Conservation (phyloP, 1,139 yeast species). For the Hyphopichia fennica region DNA sequence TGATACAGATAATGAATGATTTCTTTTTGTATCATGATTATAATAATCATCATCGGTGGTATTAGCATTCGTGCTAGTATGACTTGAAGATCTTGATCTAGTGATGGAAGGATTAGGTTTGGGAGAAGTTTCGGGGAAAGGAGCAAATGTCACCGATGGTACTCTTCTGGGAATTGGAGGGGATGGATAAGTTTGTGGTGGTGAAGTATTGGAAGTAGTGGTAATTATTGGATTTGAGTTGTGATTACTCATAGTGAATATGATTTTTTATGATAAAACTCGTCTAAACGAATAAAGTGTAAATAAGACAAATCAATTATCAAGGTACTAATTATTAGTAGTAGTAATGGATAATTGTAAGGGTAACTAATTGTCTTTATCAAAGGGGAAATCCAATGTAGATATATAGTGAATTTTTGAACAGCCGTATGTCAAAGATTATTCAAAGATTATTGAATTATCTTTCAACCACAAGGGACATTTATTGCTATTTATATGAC, state of each 20-base stretch:
- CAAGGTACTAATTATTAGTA: too few species aligned
- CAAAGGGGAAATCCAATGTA: too few species aligned
- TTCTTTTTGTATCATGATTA: slow-evolving; percentile 11
- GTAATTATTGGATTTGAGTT: not conserved
- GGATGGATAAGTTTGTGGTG: not conserved
- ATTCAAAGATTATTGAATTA: not conserved
- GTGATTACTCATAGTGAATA: not conserved
- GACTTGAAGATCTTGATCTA: slow-evolving; percentile 13
- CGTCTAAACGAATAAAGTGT: too few species aligned
- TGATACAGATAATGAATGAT: slow-evolving; percentile 18
- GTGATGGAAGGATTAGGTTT: slow-evolving; percentile 1
- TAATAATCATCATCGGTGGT: not conserved
- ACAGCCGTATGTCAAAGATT: not conserved
- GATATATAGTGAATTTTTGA: too few species aligned
- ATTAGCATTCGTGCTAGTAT: slow-evolving; percentile 4
- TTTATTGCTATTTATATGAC: not conserved
- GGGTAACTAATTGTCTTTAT: too few species aligned
- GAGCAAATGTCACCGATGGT: slow-evolving; percentile 4
- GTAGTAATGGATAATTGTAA: too few species aligned
- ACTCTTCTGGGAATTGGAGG: slow-evolving; percentile 1
- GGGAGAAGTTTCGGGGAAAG: not conserved
- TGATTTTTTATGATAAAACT: too few species aligned
- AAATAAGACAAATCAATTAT: too few species aligned
- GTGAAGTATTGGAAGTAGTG: too few species aligned
- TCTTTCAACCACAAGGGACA: not conserved